Base-by-base conservation (phyloP, 2,329 filamentous ascomycete species). In the Diaporthe citrichinensis region DNA sequence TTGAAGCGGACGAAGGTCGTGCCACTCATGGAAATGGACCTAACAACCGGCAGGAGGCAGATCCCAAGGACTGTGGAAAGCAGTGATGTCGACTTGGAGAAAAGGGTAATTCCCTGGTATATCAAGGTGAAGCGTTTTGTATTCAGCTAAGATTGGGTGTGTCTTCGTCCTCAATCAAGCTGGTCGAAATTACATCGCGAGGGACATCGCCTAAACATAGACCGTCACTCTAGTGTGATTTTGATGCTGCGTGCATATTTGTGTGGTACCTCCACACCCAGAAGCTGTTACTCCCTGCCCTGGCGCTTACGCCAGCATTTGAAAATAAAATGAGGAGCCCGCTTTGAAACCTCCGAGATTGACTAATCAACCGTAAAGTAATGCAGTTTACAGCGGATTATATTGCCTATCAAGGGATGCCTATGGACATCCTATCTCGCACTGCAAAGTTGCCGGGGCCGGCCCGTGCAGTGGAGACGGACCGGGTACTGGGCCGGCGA, bases 1-100 rank as follows among this genome's bases (percentile, higher is more conserved):
- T 82, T 80, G 74, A 81, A 83, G 73, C 46, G 51, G 36, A 75
- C 73, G 23, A 72, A 67, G 23, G 14, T 75, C 8, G 73, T 75
- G 10, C 25, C 68, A 9, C 51, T 75, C 23, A 23, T 41, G n/a
- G 58, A 72, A 7, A 72, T 72, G 57, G 68, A 75, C 39, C 58
- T 75, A 7, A 58, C 12, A 3, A 72, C 68, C 3, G 73, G 73
- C 34, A 71, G 75, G 51, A 65, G 73, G 41, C 61, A 75, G n/a
- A 6, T 71, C 20, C 28, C 73, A 8, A 53, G 34, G 20, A 41
- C 28, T 6, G 36, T 62, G 28, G 44, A 41, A n/a, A 28, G 51
- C 7, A 41, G 6, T 31, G 65, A 71, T 62, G 34, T 8, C 15
- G 49, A 41, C 7, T 17, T 25, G 34, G 65, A 71, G 53, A 68